Evolutionary conservation across 2,329 filamentous ascomycete species (phyloP).

Genomic region (Pestalotiopsis sp.): DNA sequence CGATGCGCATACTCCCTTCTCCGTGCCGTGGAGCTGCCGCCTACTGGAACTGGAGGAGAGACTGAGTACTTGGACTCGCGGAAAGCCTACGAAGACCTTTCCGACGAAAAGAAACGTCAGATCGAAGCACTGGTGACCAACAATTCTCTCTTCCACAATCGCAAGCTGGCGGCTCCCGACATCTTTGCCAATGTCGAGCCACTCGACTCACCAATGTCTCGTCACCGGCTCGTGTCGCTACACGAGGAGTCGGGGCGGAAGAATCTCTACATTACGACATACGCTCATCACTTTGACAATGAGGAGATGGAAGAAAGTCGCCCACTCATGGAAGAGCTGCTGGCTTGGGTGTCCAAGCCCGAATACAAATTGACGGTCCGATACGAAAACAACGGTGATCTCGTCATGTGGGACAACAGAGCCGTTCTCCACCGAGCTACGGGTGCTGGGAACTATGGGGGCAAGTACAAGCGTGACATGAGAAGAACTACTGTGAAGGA

Average conservation of each 20-base stretch:
- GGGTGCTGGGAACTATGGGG: conserved; percentile 46
- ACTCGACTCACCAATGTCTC: conserved; percentile 35
- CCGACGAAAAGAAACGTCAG: conserved; percentile 32
- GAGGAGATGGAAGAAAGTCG: conserved; percentile 18
- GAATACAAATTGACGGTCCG: conserved; percentile 47
- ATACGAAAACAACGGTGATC: conserved; percentile 51
- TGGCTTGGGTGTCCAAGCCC: conserved; percentile 45
- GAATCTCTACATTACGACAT: conserved; percentile 56
- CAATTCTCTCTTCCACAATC: conserved; percentile 55
- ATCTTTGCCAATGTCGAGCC: conserved; percentile 50
- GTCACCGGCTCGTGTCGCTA: conserved; percentile 51
- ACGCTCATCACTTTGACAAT: conserved; percentile 54
- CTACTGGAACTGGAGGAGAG: conserved; percentile 46
- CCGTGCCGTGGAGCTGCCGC: conserved; percentile 51
- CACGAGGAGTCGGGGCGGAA: conserved; percentile 54
- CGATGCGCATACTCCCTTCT: conserved; percentile 55
- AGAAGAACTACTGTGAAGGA: conserved; percentile 59
- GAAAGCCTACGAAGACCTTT: conserved; percentile 50
- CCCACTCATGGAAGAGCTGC: conserved; percentile 35
- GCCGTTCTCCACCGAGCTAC: conserved; percentile 57
- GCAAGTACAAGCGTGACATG: conserved; percentile 54
- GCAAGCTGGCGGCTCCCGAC: conserved; percentile 52
- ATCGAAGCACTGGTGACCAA: conserved; percentile 47
- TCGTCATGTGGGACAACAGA: conserved; percentile 63
- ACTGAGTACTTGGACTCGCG: conserved; percentile 58